phyloP scores from a whole-genome alignment of 1,284 basidiomycete species.

The Trichosporon ovoides region DNA sequence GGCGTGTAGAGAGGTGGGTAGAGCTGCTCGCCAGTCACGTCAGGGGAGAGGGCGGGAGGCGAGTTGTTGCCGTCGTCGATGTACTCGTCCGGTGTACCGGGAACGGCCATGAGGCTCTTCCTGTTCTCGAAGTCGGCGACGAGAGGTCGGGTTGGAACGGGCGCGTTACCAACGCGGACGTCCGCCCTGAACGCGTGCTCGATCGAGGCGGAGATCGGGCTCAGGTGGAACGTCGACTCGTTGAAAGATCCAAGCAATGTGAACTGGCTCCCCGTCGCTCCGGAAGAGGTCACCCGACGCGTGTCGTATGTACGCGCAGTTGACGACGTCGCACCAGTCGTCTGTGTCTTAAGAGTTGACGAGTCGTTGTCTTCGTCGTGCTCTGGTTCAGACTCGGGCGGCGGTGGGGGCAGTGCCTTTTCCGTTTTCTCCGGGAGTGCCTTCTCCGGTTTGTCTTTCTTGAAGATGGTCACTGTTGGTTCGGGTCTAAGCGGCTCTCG shows the following conservation, averaged over 20 bases:
- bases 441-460: not conserved
- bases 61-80: not conserved
- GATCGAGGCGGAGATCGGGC: not conserved
- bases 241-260: not conserved
- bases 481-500: not conserved
- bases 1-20: not conserved
- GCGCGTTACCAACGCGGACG: not conserved
- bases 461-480: not conserved
- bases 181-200: slow-evolving; percentile 1
- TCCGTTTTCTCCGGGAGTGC: too few species aligned
- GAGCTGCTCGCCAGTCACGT: not conserved
- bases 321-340: not conserved
- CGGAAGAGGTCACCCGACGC: not conserved
- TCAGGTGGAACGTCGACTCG: not conserved
- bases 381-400: not conserved
- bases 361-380: not conserved
- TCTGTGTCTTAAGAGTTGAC: not conserved
- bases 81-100: not conserved
- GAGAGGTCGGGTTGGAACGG: not conserved
- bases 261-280: not conserved
- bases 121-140: not conserved
- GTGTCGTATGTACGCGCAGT: not conserved
- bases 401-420: too few species aligned
- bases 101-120: not conserved
- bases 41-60: not conserved